Base-by-base conservation (phyloP, 495 filamentous ascomycete species). In the Evernia prunastri region DNA sequence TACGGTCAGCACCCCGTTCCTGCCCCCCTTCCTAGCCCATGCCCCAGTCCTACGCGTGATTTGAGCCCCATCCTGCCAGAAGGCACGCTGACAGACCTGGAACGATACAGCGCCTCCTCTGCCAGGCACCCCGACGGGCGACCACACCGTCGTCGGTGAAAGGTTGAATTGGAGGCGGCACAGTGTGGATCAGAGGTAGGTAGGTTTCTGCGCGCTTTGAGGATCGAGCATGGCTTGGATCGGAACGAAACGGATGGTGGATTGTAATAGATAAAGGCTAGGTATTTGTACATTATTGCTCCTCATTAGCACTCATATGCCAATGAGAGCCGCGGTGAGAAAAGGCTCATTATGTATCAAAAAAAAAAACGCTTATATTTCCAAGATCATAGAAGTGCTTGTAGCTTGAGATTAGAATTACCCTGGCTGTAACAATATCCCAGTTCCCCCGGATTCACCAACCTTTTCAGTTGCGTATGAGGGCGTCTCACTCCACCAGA, bases 1-100 rank as follows among this genome's bases (percentile, higher is more conserved):
- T 64, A 64, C 42, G 66, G 66, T 68, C 62, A 68, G 62, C 43
- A 60, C 29, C 49, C 53, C 56, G n/a, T 49, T 35, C 39, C 45
- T n/a, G 13, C n/a, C n/a, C n/a, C n/a, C n/a, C n/a, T 33, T 43
- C 17, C 43, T 25, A 51, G 1, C n/a, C n/a, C n/a, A n/a, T n/a
- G n/a, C n/a, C 51, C 53, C 27, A 27, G 4, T 62, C 17, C 58
- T 51, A 40, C 58, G 42, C 40, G 43, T 17, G 29, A 51, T 13
- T 27, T 65, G 20, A 45, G 27, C 17, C 58, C 62, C 13, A 23
- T 62, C 4, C 58, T 68, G 33, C 66, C 62, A 45, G 27, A 39
- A 20, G 11, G 33, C 29, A 68, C 59, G 66, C 66, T 68, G 29
- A 68, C 59, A 61, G 20, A 59, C 13, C 6, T 37, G 40, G 9